These are phyloP conservation scores for Solanum neorickii DNA, from an alignment of 257 asterid genomes.

Conservation along the genomic window DNA sequence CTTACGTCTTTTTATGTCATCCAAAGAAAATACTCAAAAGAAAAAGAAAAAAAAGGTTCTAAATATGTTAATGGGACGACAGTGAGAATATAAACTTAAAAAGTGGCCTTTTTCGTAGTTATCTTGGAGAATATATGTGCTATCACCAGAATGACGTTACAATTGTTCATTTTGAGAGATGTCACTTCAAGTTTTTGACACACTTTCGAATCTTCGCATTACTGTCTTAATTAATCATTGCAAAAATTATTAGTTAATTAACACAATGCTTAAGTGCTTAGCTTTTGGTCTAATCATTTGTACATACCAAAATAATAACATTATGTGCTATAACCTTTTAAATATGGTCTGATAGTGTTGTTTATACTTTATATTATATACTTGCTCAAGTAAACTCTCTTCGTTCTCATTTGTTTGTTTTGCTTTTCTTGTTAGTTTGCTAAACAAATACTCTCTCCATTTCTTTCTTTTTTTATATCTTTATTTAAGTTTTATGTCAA, in stretches of 20 bases:
- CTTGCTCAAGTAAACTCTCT: not conserved
- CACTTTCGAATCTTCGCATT: not conserved
- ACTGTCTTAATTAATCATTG: not conserved
- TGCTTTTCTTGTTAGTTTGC: not conserved
- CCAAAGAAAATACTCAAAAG: not conserved
- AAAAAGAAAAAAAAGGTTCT: not conserved
- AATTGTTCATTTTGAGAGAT: not conserved
- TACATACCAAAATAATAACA: not conserved
- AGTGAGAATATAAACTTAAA: not conserved
- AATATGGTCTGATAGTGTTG: not conserved
- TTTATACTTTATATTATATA: not conserved
- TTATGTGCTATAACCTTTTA: not conserved
- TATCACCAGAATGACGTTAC: slow-evolving; percentile 4
- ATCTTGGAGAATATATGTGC: slow-evolving; percentile 11
- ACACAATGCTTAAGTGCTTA: not conserved
- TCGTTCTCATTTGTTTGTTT: not conserved
- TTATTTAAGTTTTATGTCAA: not conserved
- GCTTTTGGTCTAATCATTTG: not conserved
- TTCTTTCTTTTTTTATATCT: too few species aligned
- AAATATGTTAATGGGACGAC: not conserved
- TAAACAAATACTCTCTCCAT: not conserved
- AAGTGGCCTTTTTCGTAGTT: not conserved
- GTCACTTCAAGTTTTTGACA: not conserved
- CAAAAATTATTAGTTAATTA: not conserved
- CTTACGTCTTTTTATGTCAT: too few species aligned